A percentile compares a stretch with the other conserved stretches of the same genome.
Evolutionary conservation across 1,284 basidiomycete genomes (phyloP).

Genomic region (Athelia psychrophila): DNA sequence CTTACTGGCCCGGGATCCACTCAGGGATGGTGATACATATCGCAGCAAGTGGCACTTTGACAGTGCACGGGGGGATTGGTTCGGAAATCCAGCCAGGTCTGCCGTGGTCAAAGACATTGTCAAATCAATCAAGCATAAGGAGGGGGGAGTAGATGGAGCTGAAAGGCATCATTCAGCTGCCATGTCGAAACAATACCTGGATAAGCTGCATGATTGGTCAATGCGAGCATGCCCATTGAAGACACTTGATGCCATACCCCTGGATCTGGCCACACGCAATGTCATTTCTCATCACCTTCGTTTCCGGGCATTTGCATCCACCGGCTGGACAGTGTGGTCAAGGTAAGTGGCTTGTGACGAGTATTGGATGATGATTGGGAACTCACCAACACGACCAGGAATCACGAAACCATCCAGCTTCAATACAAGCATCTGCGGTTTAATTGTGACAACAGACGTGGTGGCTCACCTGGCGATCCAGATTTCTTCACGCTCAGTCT

Average conservation of each 20-base stretch:
- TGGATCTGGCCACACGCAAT: slow-evolving; percentile 1
- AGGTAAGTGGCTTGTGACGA: slow-evolving; percentile 10
- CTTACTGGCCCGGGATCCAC: not conserved
- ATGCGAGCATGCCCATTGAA: slow-evolving; percentile 10
- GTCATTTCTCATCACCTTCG: slow-evolving; percentile 8
- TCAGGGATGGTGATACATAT: slow-evolving; percentile 20
- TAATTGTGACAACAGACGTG: slow-evolving; percentile 6
- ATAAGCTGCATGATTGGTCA: slow-evolving; percentile 25
- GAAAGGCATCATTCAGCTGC: slow-evolving; percentile 26
- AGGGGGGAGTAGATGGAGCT: slow-evolving; percentile 16
- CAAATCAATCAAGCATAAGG: slow-evolving; percentile 18
- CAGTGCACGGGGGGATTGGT: slow-evolving; percentile 13
- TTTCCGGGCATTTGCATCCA: slow-evolving; percentile 8
- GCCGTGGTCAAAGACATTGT: slow-evolving; percentile 13
- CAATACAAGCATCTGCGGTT: slow-evolving; percentile 19
- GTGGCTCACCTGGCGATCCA: slow-evolving; percentile 15
- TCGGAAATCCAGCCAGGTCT: slow-evolving; percentile 23
- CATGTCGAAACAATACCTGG: slow-evolving; percentile 24
- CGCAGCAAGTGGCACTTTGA: slow-evolving; percentile 18
- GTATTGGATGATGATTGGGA: not conserved
- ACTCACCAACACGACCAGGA: slow-evolving; percentile 11
- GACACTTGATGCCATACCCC: too few species aligned
- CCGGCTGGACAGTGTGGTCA: slow-evolving; percentile 13
- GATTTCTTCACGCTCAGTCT: slow-evolving; percentile 18
- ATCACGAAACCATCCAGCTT: slow-evolving; percentile 24